A percentile compares a stretch with the other conserved stretches of the same genome.
These are phyloP conservation scores for Luffa acutangula DNA, from an alignment of 306 rosid genomes.

Conservation along the genomic window DNA sequence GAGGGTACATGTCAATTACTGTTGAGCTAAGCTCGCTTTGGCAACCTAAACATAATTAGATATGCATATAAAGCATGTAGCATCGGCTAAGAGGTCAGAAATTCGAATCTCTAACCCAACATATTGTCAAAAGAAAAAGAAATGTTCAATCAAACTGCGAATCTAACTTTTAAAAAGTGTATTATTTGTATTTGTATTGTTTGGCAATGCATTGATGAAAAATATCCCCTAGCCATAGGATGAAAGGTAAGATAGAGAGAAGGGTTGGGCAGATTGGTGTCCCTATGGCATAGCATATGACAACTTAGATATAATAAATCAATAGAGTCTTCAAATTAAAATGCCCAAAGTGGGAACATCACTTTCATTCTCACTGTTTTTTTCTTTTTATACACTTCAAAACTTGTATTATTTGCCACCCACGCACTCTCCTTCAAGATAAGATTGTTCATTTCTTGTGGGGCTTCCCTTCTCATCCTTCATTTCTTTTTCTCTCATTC, in stretches of 20 bases:
- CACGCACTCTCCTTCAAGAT: neutral
- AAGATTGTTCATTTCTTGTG: neutral
- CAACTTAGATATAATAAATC: neutral
- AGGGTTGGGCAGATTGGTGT: neutral
- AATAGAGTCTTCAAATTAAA: neutral
- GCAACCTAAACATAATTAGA: too few species aligned
- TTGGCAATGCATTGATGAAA: neutral
- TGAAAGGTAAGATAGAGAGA: neutral
- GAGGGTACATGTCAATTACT: too few species aligned
- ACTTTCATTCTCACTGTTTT: neutral
- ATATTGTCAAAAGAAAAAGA: too few species aligned
- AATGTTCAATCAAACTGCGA: neutral
- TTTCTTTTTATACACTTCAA: neutral
- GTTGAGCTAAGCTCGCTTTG: too few species aligned
- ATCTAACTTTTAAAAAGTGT: neutral
- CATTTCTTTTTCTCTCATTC: neutral
- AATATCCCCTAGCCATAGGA: neutral
- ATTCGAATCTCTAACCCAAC: too few species aligned
- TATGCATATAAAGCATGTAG: too few species aligned
- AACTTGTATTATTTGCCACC: conserved; percentile 4
- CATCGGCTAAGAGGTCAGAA: too few species aligned
- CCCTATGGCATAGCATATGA: neutral
- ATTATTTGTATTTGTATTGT: neutral
- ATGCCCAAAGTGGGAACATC: neutral
- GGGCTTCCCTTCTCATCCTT: neutral